These are phyloP conservation scores for Reticulascus tulasneorum DNA, from an alignment of 2,329 filamentous ascomycete genomes.

Conservation along the genomic window DNA sequence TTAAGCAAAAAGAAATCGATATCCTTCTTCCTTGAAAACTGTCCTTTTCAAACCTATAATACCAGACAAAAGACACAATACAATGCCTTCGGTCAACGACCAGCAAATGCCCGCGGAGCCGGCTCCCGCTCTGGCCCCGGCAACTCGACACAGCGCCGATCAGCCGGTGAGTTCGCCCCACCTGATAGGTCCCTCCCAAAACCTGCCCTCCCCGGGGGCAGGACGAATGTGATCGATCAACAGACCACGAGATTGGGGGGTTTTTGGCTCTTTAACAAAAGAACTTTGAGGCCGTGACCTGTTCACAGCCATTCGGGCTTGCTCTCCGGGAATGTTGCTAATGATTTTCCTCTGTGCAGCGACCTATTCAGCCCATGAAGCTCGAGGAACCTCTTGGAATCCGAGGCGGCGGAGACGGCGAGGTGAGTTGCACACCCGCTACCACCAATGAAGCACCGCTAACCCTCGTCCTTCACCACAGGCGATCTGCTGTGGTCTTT, in stretches of 20 bases:
- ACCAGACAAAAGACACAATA: too few relatives aligned
- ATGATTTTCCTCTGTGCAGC: slow-evolving; percentile 19
- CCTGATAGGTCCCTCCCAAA: too few relatives aligned
- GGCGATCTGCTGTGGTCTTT: slow-evolving; percentile 37
- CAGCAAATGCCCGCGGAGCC: slow-evolving; percentile 29
- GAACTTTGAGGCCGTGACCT: background rate
- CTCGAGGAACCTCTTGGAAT: slow-evolving; percentile 22
- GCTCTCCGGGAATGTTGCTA: background rate
- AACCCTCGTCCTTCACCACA: slow-evolving; percentile 10
- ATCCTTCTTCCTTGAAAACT: too few relatives aligned
- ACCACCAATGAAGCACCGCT: slow-evolving; percentile 2
- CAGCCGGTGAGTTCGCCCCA: slow-evolving; percentile 28
- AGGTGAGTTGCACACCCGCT: slow-evolving; percentile 21
- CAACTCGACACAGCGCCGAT: slow-evolving; percentile 23
- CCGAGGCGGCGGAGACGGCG: slow-evolving; percentile 29
- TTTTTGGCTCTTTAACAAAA: too few relatives aligned
- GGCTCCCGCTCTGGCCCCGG: slow-evolving; percentile 23
- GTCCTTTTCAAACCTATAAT: too few relatives aligned
- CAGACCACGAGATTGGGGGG: too few relatives aligned
- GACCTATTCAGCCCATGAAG: slow-evolving; percentile 29
- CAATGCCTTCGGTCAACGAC: slow-evolving; percentile 10
- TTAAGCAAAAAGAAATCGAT: too few relatives aligned
- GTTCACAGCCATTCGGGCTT: background rate
- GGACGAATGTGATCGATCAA: too few relatives aligned
- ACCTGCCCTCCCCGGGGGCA: too few relatives aligned